A percentile compares a stretch with the other conserved stretches of the same genome.
These are phyloP conservation scores for Metschnikowia bowlesiae DNA, from an alignment of 805 yeast genomes.

Conservation along the genomic window DNA sequence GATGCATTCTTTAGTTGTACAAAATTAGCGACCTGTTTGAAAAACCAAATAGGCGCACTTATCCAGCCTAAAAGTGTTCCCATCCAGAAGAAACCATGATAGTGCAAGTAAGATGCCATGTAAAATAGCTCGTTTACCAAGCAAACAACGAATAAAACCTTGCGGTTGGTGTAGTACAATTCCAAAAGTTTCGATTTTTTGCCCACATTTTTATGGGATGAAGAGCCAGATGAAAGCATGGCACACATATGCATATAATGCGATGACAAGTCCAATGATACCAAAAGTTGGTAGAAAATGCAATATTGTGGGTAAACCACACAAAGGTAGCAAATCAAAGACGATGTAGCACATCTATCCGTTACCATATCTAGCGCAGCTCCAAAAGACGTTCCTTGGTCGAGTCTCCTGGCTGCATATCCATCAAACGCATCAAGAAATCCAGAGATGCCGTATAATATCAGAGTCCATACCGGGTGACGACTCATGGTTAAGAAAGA, in stretches of 20 bases:
- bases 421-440: slow-evolving; percentile 96
- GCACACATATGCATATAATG: slow-evolving; percentile 99
- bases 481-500: slow-evolving; percentile 78
- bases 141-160: slow-evolving; percentile 81
- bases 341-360: slow-evolving; percentile 93
- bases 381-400: slow-evolving; percentile 89
- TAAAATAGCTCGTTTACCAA: slow-evolving; percentile 91
- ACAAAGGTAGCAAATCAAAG: slow-evolving; percentile 83
- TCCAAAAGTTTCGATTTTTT: slow-evolving; percentile 68
- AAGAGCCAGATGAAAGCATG: slow-evolving; percentile 70
- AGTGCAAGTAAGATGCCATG: slow-evolving; percentile 77
- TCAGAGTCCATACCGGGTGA: slow-evolving; percentile 76
- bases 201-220: slow-evolving; percentile 79
- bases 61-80: slow-evolving; percentile 56
- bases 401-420: slow-evolving; percentile 81
- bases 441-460: slow-evolving; percentile 82
- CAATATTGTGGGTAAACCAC: slow-evolving; percentile 70
- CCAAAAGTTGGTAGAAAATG: slow-evolving; percentile 73
- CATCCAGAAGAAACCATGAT: slow-evolving; percentile 57
- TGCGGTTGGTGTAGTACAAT: slow-evolving; percentile 82
- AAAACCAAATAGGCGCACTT: slow-evolving; percentile 81
- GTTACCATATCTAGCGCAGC: slow-evolving; percentile 99
- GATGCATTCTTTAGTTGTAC: slow-evolving; percentile 89
- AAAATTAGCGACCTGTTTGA: slow-evolving; percentile 86
- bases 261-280: slow-evolving; percentile 82